These are phyloP conservation scores for Hirschfeldia incana DNA, from an alignment of 345 rosid species.

Conservation along the genomic window DNA sequence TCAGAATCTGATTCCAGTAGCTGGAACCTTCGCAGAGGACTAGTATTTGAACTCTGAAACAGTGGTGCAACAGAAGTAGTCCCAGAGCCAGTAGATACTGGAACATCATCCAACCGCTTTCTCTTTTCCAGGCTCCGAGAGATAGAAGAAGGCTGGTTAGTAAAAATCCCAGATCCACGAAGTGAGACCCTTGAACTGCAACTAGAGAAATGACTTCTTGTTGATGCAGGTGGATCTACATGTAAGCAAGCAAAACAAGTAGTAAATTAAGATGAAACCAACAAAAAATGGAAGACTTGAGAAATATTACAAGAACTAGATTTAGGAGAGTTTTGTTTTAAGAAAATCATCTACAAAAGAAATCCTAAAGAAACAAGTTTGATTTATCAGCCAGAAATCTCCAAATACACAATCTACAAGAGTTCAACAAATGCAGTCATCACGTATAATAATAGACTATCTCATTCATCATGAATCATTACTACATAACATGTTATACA, in stretches of 20 bases:
- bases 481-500: neutral
- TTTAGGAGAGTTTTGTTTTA: neutral
- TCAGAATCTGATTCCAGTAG: slow-evolving; percentile 83
- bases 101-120: slow-evolving; percentile 44
- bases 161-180: slow-evolving; percentile 44
- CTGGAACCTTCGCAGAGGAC: slow-evolving; percentile 88
- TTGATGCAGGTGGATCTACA: slow-evolving; percentile 48
- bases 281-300: neutral
- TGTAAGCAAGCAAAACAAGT: slow-evolving; percentile 16
- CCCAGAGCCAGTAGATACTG: slow-evolving; percentile 45
- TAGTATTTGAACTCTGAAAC: slow-evolving; percentile 55
- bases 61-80: slow-evolving; percentile 38
- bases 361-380: neutral
- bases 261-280: slow-evolving; percentile 1
- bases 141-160: slow-evolving; percentile 42
- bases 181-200: slow-evolving; percentile 71
- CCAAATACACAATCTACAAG: neutral
- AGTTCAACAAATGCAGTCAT: neutral
- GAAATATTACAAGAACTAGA: neutral
- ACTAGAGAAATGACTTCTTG: slow-evolving; percentile 49
- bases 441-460: neutral
- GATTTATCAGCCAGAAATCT: neutral
- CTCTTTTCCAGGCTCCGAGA: slow-evolving; percentile 35
- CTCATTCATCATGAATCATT: neutral
- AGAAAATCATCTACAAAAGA: neutral